Base-by-base conservation (phyloP, 1,284 basidiomycete species). In the Sporisorium exsertum region DNA sequence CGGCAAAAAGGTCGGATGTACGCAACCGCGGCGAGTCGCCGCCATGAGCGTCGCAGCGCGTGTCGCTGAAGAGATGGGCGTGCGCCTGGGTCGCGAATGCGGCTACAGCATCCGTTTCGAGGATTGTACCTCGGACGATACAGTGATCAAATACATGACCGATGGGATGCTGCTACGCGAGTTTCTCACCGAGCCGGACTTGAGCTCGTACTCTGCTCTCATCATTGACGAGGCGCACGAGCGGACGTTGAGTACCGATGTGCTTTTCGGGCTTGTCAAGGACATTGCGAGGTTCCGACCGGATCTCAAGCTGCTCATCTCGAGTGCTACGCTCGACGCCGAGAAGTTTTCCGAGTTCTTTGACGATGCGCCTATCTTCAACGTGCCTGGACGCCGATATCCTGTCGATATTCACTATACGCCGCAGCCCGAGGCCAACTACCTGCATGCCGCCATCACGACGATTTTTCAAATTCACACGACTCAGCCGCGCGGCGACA, bases 391-490 rank as follows among this genome's bases (percentile, higher is more conserved):
- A 77, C 93, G 97, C 79, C 91, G 94, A 80, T 99, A 95, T 87
- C 95, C 97, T 13, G 97, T 99, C 68, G 97, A 99, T 84, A 96
- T 99, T 72, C 95, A 97, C 86, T 88, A 99, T 94, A 33, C 98
- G 3, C 81, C 82, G 5, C 83, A 85, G 61, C 84, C 84, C 2
- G 84, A 85, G 64, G 83, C 84, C 22, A 84, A 99, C 86, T 99
- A 99, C 84, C 90, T 99, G 32, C 95, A 99, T 84, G 97, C 97
- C 7, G 94, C 96, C 32, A 96, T 99, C 83, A 99, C 96, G 5
- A 99, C 97, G 8, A 91, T 99, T 29, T 97, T 99, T 87, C 97
- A 99, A 86, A 99, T 99, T 50, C 97, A 99, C 86, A 98, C 95
- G 1, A 97, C 96, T 0, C 96, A 99, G 81, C 95, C 95, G 0